Evolutionary conservation across 768 basidiomycete genomes (phyloP), one percentile per base, ranked within the genome.

Genomic region (Cytidiella melzeri): DNA sequence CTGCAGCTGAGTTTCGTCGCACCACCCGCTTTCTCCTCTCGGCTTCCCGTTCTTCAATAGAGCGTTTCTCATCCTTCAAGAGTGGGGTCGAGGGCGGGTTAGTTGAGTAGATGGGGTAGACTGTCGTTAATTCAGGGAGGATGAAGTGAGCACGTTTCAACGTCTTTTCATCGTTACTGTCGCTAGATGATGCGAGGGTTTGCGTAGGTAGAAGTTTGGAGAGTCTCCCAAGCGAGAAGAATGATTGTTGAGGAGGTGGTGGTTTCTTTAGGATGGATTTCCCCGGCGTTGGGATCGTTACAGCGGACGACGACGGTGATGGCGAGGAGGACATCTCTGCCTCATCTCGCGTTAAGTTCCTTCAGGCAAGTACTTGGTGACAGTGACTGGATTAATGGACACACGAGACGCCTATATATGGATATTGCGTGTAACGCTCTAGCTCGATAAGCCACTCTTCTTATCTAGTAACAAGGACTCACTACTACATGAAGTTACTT

Each of bases 141-240:
- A 95, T 88, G 63, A 97, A 97, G 58, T 95, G 89, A 0, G 94
- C 96, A 43, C 89, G 71, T 61, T 89, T 92, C 54, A 95, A 74
- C 10, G 88, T 80, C 58, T 75, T 79, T 41, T 79, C 71, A 59
- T 79, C 79, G 43, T 66, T 66, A 27, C 48, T 58, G 12, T 52
- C 50, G 21, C 55, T 50, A n/a, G 56, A 48, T 54, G 57, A 42
- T 19, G 57, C 45, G 37, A 57, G 54, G 43, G 43, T 59, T 40
- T 78, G 81, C 0, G 77, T 76, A 12, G 87, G 87, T 20, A 91
- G 69, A 62, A 90, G 83, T 50, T 82, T 79, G 39, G 82, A 83
- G 61, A 90, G 74, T 47, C 86, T 80, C 10, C 64, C 63, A 28
- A 67, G 56, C 19, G 81, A 81, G 64, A 91, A 79, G 48, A 91